These are phyloP conservation scores for Dianthus caryophyllus DNA, from an alignment of 148 eudicot species.

Conservation along the genomic window DNA sequence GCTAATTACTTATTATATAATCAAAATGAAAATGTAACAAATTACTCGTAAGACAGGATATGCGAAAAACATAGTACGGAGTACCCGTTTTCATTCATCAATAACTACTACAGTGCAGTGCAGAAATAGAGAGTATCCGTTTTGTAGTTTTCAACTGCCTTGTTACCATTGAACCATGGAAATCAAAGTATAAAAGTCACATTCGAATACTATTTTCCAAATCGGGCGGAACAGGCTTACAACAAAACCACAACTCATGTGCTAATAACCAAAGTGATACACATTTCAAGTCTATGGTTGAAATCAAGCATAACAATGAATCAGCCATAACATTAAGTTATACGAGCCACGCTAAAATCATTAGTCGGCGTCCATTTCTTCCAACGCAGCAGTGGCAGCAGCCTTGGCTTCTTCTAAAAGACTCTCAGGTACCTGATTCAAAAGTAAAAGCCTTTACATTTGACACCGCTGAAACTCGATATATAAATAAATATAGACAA, in stretches of 20 bases:
- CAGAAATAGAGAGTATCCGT: too few relatives aligned
- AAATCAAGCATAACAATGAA: background rate
- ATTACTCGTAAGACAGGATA: too few relatives aligned
- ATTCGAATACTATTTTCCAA: background rate
- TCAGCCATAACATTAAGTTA: background rate
- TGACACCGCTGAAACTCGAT: background rate
- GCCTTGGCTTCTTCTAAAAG: constrained; percentile 65
- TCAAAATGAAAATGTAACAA: too few relatives aligned
- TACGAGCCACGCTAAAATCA: background rate
- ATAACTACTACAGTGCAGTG: too few relatives aligned
- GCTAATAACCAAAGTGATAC: background rate
- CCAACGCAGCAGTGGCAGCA: constrained; percentile 68
- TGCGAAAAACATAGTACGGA: too few relatives aligned
- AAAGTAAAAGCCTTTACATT: background rate
- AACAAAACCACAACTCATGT: background rate
- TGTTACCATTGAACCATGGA: too few relatives aligned
- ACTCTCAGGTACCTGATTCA: constrained; percentile 52
- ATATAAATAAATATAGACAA: too few relatives aligned
- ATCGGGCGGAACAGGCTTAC: background rate
- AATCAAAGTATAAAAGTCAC: too few relatives aligned
- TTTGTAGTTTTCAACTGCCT: too few relatives aligned
- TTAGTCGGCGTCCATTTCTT: constrained; percentile 82
- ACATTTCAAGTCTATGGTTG: constrained; percentile 1
- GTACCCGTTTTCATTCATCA: too few relatives aligned
- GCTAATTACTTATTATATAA: too few relatives aligned